Percentiles rank a stretch among this genome's conserved stretches.
These are phyloP conservation scores for Myxozyma vanderwaltii DNA, from an alignment of 805 yeast species.

Conservation along the genomic window DNA sequence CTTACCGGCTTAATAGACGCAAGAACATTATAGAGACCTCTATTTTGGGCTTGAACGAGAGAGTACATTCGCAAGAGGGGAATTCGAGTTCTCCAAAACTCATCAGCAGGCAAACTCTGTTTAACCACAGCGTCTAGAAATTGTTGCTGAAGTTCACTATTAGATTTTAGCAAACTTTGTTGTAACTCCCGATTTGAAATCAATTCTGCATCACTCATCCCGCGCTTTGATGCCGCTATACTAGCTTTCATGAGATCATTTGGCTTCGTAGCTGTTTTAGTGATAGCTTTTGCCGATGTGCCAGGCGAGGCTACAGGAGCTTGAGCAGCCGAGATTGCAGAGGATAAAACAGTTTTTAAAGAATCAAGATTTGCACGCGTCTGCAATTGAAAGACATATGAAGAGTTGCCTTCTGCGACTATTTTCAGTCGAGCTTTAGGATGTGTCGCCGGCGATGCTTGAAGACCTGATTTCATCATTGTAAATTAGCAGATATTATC, in stretches of 20 bases:
- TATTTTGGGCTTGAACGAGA: conserved; percentile 75
- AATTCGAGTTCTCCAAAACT: conserved; percentile 42
- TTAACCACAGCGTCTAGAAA: conserved; percentile 90
- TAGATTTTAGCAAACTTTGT: conserved; percentile 70
- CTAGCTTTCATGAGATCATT: background rate
- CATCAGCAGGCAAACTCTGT: conserved; percentile 61
- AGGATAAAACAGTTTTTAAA: conserved; percentile 66
- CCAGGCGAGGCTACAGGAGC: conserved; percentile 41
- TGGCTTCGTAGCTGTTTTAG: background rate
- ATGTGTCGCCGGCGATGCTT: conserved; percentile 43
- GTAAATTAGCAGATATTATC: background rate
- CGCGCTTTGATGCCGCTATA: conserved; percentile 39
- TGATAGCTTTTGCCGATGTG: background rate
- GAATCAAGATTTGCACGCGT: conserved; percentile 75
- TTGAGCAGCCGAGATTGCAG: conserved; percentile 6
- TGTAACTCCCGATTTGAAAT: conserved; percentile 75
- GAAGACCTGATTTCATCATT: conserved; percentile 30
- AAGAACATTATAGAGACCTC: conserved; percentile 91
- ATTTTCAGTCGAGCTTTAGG: conserved; percentile 38
- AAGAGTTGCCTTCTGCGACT: conserved; percentile 32
- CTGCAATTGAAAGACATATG: conserved; percentile 61
- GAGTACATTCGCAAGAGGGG: conserved; percentile 84
- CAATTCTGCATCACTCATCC: conserved; percentile 57
- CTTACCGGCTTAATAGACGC: conserved; percentile 82
- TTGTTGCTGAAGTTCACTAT: conserved; percentile 66